Conservation (phyloP, 164 flowering plant species). For the Vitis cinerea region DNA sequence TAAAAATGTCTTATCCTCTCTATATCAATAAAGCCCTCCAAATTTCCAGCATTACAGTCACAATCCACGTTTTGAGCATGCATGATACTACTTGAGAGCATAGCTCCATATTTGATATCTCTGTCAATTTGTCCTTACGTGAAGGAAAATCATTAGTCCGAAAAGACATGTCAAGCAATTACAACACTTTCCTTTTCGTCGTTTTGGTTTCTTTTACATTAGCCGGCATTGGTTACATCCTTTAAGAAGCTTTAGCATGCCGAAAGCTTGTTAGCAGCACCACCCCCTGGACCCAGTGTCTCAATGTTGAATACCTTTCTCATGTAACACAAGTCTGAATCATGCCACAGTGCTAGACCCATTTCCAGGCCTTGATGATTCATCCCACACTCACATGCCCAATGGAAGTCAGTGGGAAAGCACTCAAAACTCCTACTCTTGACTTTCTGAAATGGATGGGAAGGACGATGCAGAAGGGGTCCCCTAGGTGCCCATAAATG, state of each 20-base stretch:
- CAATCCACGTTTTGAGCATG: not conserved
- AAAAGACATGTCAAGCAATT: not conserved
- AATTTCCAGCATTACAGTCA: not conserved
- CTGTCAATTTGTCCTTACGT: slow-evolving; percentile 16
- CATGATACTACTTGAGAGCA: not conserved
- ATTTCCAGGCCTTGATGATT: not conserved
- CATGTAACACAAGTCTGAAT: not conserved
- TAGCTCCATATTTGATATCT: not conserved
- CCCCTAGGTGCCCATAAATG: not conserved
- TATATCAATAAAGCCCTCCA: not conserved
- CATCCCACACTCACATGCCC: not conserved
- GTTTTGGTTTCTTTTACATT: not conserved
- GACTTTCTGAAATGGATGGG: not conserved
- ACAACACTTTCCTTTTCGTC: not conserved
- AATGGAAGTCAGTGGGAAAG: not conserved
- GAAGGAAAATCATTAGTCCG: not conserved
- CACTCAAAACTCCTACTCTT: too few relatives aligned
- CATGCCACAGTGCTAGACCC: not conserved
- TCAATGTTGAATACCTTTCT: not conserved
- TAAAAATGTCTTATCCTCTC: not conserved
- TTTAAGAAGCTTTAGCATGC: not conserved
- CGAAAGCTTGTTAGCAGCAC: not conserved
- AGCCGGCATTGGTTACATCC: not conserved
- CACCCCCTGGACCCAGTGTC: not conserved
- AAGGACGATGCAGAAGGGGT: not conserved